A percentile compares a stretch with the other conserved stretches of the same genome.
Evolutionary conservation across 148 eudicot genomes (phyloP).

Genomic region (Cornus suecica): DNA sequence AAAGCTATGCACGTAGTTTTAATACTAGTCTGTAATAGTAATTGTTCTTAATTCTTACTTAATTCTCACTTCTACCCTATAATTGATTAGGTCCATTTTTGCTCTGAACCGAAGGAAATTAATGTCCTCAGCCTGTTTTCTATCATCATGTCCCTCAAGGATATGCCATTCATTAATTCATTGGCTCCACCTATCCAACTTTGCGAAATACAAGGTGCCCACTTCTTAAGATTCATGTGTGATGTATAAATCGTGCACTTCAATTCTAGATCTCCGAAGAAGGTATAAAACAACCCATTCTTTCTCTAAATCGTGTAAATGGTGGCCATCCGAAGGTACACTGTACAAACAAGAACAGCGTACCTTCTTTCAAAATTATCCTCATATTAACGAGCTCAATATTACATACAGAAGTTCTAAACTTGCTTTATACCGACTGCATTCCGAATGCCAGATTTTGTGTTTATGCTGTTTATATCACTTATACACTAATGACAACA

Average conservation of each 20-base stretch:
- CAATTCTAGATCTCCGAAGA: not conserved
- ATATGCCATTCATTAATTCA: not conserved
- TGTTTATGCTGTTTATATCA: too few relatives aligned
- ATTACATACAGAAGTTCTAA: too few relatives aligned
- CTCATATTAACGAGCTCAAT: too few relatives aligned
- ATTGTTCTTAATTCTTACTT: too few relatives aligned
- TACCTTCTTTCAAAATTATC: too few relatives aligned
- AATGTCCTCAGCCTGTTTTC: not conserved
- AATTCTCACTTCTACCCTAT: not conserved
- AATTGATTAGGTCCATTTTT: not conserved
- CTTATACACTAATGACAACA: too few relatives aligned
- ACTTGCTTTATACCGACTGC: too few relatives aligned
- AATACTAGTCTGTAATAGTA: not conserved
- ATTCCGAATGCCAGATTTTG: too few relatives aligned
- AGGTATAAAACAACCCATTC: not conserved
- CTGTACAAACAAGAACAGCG: too few relatives aligned
- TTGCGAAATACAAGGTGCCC: not conserved
- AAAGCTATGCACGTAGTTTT: not conserved
- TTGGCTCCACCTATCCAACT: not conserved
- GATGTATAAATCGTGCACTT: not conserved
- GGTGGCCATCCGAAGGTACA: too few relatives aligned
- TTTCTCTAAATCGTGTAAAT: not conserved
- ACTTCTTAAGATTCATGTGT: not conserved
- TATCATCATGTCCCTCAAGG: not conserved
- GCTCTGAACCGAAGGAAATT: not conserved